phyloP scores from a whole-genome alignment of 2,329 filamentous ascomycete genomes.

The Tympanopsis confertula region DNA sequence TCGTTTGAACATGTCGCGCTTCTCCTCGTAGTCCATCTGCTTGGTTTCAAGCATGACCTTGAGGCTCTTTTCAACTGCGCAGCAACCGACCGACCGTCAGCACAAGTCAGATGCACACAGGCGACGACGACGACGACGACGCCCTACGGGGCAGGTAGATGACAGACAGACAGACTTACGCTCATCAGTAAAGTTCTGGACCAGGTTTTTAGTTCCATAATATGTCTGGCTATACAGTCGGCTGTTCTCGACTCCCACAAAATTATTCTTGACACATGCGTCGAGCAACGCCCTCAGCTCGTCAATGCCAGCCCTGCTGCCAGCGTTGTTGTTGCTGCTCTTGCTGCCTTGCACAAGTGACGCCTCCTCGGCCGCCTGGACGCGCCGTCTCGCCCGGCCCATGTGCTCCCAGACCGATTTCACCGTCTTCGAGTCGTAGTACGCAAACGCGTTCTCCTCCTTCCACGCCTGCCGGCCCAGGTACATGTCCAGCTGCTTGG shows the following conservation, averaged over 20 bases:
- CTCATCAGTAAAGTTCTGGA: constrained; percentile 84
- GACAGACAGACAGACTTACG: constrained; percentile 8
- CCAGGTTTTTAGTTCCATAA: constrained; percentile 88
- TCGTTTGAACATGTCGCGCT: constrained; percentile 74
- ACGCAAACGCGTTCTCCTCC: constrained; percentile 62
- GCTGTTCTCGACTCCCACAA: constrained; percentile 90
- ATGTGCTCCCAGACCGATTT: constrained; percentile 68
- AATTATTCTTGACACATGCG: constrained; percentile 94
- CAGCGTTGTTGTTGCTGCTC: constrained; percentile 14
- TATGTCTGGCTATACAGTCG: constrained; percentile 96
- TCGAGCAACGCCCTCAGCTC: constrained; percentile 70
- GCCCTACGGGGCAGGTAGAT: too few relatives aligned
- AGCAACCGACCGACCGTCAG: too few relatives aligned
- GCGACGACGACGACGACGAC: too few relatives aligned
- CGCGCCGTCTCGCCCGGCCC: constrained; percentile 47
- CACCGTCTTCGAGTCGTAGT: constrained; percentile 85
- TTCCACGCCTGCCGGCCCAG: constrained; percentile 75
- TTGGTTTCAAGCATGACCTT: constrained; percentile 57
- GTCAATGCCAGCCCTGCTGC: constrained; percentile 44
- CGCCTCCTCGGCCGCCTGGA: constrained; percentile 3
- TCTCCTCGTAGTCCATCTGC: constrained; percentile 59
- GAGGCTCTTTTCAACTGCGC: constrained; percentile 45
- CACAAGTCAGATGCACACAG: too few relatives aligned
- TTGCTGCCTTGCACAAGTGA: too few relatives aligned
- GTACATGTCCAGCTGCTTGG: constrained; percentile 67